Conservation (phyloP, 2,329 filamentous ascomycete genomes). For the Karstenula rhodostoma region DNA sequence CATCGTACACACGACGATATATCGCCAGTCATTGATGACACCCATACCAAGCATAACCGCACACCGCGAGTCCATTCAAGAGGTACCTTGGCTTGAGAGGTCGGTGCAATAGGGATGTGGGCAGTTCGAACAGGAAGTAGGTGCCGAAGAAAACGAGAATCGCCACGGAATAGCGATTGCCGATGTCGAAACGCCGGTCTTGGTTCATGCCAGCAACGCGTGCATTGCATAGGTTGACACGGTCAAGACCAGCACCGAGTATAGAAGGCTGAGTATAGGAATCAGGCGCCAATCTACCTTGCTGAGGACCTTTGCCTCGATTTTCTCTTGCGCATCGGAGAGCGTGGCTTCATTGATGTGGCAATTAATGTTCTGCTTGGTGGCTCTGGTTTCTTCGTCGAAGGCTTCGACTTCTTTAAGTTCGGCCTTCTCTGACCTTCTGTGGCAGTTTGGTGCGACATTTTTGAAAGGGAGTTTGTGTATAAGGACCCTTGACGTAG, state of each 20-base stretch:
- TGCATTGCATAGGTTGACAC: constrained; percentile 50
- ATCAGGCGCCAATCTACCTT: constrained; percentile 50
- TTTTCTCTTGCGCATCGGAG: constrained; percentile 14
- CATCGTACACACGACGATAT: constrained; percentile 42
- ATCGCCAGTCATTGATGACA: constrained; percentile 41
- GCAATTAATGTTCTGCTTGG: neutral
- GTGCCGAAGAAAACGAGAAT: constrained; percentile 62
- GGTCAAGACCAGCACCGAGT: constrained; percentile 51
- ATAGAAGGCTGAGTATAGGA: constrained; percentile 51
- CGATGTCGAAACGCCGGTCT: constrained; percentile 54
- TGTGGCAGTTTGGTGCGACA: neutral
- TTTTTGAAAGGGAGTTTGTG: neutral
- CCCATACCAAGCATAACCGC: constrained; percentile 37
- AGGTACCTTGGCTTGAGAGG: constrained; percentile 33
- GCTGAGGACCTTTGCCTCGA: constrained; percentile 24
- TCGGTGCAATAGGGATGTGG: constrained; percentile 59
- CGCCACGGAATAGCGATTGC: constrained; percentile 56
- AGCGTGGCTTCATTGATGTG: constrained; percentile 14
- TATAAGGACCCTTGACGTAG: neutral
- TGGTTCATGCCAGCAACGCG: constrained; percentile 57
- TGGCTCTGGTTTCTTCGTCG: constrained; percentile 16
- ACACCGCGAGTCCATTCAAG: constrained; percentile 27
- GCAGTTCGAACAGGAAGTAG: constrained; percentile 62
- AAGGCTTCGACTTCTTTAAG: constrained; percentile 12
- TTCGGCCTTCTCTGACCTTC: constrained; percentile 3